Base-by-base conservation (phyloP, 179 eudicot genomes). In the Silene vulgaris region DNA sequence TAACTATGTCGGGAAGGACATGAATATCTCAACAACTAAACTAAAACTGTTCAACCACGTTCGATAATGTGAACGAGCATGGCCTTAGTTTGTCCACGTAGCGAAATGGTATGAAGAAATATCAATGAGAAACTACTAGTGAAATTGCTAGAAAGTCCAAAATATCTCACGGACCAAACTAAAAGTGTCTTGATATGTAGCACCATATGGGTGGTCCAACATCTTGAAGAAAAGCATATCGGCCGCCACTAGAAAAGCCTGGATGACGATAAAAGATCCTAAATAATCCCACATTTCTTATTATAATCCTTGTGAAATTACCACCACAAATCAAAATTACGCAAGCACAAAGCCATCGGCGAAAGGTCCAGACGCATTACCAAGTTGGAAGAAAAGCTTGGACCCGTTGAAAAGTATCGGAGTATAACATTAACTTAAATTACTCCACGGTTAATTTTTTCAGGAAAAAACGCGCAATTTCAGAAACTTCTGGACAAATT, bases 131-230 rank as follows among this genome's bases (percentile, higher is more conserved):
- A 40, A 40, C 11, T 8, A 61, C 14, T 30, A 17, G 4, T 30
- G 26, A 69, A 56, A 57, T 8, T 21, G 78, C 56, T 19, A 68
- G 20, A 68, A 14, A 57, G 59, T 37, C 56, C 66, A 43, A 70
- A 40, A 40, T 14, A 52, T 52, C 59, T 52, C 59, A 52, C 17
- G 65, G 62, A 63, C 64, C 65, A 8, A 8, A 48, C 20, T 69
- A 75, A 35, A 62, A 43, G 30, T 78, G 72, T 23, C 66, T 63
- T 30, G 19, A 52, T 7, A 50, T 64, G 69, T 23, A 54, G 21
- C 7, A 62, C 65, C 62, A 75, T 16, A 74, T 59, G 70, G 74
- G 50, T 75, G 72, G 77, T 75, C 82, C 82, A 75, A 60, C 35
- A 68, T 35, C n/a, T 37, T 12, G 63, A 32, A 21, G 8, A 65